Conservation (phyloP, 306 rosid species). For the Argentina anserina region DNA sequence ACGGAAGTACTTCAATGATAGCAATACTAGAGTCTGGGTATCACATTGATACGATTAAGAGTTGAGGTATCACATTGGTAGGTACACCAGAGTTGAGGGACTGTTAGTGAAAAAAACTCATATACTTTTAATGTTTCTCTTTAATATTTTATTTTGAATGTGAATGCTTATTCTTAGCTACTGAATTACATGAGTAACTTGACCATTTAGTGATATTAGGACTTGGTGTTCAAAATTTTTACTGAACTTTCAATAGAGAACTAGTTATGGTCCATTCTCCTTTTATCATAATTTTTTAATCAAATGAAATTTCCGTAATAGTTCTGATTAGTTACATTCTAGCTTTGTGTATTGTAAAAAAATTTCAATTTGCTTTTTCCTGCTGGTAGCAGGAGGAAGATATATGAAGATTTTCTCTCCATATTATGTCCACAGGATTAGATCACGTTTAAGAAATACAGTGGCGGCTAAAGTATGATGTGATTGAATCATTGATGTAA, state of each 20-base stretch:
- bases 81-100: too few relatives aligned
- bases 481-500: too few relatives aligned
- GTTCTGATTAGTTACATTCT: background rate
- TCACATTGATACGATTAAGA: too few relatives aligned
- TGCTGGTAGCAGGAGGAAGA: background rate
- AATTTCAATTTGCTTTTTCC: too few relatives aligned
- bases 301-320: background rate
- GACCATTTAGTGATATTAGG: background rate
- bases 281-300: background rate
- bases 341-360: too few relatives aligned
- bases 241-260: background rate
- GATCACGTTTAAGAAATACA: too few relatives aligned
- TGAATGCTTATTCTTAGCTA: background rate
- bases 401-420: background rate
- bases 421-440: background rate
- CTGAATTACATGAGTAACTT: background rate
- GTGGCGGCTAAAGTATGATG: too few relatives aligned
- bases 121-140: background rate
- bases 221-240: background rate
- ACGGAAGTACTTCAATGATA: too few relatives aligned
- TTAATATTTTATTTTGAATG: background rate
- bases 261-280: background rate
- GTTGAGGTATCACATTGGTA: too few relatives aligned
- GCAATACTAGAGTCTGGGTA: too few relatives aligned
- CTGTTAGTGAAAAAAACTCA: too few relatives aligned